A percentile compares a stretch with the other conserved stretches of the same genome.
Evolutionary conservation across 148 eudicot genomes (phyloP).

Genomic region (Suaeda aralocaspica): DNA sequence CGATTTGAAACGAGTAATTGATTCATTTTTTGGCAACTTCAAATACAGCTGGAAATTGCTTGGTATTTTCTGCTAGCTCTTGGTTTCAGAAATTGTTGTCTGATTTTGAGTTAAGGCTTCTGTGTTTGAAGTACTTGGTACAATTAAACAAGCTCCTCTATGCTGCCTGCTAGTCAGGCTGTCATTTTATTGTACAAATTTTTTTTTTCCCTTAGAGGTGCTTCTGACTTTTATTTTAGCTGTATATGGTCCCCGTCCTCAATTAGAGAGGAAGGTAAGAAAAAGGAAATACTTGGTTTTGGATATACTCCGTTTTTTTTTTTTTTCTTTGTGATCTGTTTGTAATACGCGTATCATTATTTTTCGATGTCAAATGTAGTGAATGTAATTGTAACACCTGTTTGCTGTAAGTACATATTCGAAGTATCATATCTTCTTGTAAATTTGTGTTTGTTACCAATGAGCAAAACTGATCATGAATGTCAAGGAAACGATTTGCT

Average conservation of each 20-base stretch:
- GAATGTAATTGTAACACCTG: conserved; percentile 11
- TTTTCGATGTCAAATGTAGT: background rate
- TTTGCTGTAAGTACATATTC: conserved; percentile 6
- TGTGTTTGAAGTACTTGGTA: conserved; percentile 24
- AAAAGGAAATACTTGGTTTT: conserved; percentile 13
- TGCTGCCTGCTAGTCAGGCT: conserved; percentile 26
- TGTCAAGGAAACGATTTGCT: background rate
- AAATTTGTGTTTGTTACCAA: background rate
- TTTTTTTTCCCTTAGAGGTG: conserved; percentile 16
- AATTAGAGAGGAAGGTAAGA: background rate
- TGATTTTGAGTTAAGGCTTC: conserved; percentile 17
- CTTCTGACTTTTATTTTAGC: conserved; percentile 17
- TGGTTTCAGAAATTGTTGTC: conserved; percentile 12
- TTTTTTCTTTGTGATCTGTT: background rate
- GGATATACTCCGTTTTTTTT: conserved; percentile 13
- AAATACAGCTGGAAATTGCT: conserved; percentile 21
- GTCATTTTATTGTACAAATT: conserved; percentile 21
- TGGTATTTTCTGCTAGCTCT: conserved; percentile 14
- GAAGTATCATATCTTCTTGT: background rate
- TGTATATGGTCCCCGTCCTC: conserved; percentile 30
- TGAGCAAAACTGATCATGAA: background rate
- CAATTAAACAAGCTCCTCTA: conserved; percentile 22
- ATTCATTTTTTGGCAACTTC: conserved; percentile 21
- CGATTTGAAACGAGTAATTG: conserved; percentile 5
- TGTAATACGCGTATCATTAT: background rate